phyloP scores from a whole-genome alignment of 495 filamentous ascomycete species.

The Cladorrhinum samala region DNA sequence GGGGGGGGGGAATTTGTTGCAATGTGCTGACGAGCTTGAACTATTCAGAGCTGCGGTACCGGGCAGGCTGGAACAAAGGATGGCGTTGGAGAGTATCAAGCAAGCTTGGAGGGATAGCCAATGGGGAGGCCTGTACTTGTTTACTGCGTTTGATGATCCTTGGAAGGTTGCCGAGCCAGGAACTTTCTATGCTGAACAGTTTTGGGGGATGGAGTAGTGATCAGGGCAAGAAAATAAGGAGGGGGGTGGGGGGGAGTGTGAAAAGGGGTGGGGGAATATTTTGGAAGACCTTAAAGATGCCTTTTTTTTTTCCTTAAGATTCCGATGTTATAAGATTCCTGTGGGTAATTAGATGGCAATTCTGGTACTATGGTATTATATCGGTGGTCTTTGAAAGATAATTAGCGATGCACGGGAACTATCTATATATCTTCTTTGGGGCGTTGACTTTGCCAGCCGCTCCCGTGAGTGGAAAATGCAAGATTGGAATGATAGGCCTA shows the following conservation, averaged over 20 bases:
- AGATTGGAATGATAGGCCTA: no score
- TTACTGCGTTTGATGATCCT: conserved; percentile 66
- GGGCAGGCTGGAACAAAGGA: conserved; percentile 52
- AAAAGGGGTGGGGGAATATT: background rate
- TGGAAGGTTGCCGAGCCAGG: conserved; percentile 67
- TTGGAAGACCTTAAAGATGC: background rate
- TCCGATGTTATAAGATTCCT: no score
- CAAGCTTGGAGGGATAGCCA: conserved; percentile 38
- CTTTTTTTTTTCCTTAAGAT: background rate
- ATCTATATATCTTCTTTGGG: no score
- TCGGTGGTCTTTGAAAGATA: no score
- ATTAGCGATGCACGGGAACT: no score
- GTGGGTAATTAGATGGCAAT: no score
- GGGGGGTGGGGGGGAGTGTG: background rate
- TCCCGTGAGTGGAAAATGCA: no score
- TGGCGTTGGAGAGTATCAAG: conserved; percentile 59
- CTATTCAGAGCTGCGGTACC: conserved; percentile 49
- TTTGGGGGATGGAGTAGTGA: conserved; percentile 57
- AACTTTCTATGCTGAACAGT: conserved; percentile 66
- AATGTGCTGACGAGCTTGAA: background rate
- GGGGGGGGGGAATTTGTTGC: background rate
- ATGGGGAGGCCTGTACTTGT: conserved; percentile 53
- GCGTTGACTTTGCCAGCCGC: no score
- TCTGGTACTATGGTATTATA: no score
- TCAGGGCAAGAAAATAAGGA: no score